Conservation (phyloP, 208 protist species). For the Dictyostelium gargantuum region DNA sequence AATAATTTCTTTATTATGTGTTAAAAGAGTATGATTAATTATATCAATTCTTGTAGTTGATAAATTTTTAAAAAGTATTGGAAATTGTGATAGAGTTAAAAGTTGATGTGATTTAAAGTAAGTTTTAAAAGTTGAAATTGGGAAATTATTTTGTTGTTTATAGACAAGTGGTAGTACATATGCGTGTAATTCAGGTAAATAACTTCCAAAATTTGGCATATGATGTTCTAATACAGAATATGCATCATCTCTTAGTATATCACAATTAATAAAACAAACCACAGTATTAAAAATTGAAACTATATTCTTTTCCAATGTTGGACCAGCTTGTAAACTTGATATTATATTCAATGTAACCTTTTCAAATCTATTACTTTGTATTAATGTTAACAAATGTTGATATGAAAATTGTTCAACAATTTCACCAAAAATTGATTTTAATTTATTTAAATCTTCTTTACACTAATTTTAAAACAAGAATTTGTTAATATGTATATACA, state of each 20-base stretch:
- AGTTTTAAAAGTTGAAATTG: not conserved
- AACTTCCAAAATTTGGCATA: not conserved
- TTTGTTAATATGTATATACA: not conserved
- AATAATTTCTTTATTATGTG: not conserved
- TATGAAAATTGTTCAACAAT: slow-evolving; percentile 1
- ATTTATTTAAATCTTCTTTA: not conserved
- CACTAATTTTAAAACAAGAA: not conserved
- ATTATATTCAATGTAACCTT: not conserved
- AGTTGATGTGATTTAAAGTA: not conserved
- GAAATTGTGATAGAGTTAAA: not conserved
- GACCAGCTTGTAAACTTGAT: not conserved
- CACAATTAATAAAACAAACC: not conserved
- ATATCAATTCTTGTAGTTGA: slow-evolving; percentile 5
- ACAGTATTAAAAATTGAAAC: not conserved
- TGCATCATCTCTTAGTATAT: not conserved
- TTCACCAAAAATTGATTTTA: slow-evolving; percentile 7
- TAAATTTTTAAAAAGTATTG: slow-evolving; percentile 2
- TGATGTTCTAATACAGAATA: not conserved
- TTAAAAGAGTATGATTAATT: not conserved
- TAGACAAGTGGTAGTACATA: not conserved
- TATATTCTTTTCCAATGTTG: slow-evolving; percentile 12
- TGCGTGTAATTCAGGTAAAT: not conserved
- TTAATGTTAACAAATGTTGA: not conserved
- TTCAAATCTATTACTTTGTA: slow-evolving; percentile 20
- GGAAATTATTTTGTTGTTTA: not conserved